Evolutionary conservation across 2,329 filamentous ascomycete genomes (phyloP).

Genomic region (Fusarium tricinctum): DNA sequence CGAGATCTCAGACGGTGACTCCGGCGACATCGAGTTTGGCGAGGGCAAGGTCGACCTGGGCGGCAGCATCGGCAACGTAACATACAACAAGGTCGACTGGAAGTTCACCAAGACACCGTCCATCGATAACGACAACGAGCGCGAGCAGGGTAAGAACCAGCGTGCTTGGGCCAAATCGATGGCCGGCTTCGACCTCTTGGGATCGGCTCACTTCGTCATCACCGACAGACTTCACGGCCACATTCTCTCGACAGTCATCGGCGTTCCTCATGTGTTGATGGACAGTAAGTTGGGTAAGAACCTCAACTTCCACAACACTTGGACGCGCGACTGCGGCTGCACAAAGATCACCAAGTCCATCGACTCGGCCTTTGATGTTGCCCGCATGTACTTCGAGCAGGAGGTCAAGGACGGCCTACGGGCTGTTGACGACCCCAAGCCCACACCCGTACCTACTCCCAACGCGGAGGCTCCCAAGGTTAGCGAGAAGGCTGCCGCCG

Average conservation of each 20-base stretch:
- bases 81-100: slow-evolving; percentile 49
- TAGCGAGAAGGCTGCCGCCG: background rate
- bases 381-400: slow-evolving; percentile 41
- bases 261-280: slow-evolving; percentile 49
- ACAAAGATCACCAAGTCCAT: slow-evolving; percentile 47
- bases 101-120: slow-evolving; percentile 47
- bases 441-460: slow-evolving; percentile 19
- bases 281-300: slow-evolving; percentile 51
- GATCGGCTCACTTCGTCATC: slow-evolving; percentile 48
- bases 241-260: slow-evolving; percentile 48
- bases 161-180: slow-evolving; percentile 49
- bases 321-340: slow-evolving; percentile 47
- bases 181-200: slow-evolving; percentile 46
- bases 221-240: slow-evolving; percentile 49
- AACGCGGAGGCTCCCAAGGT: slow-evolving; percentile 11
- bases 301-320: slow-evolving; percentile 51
- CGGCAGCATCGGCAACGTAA: slow-evolving; percentile 44
- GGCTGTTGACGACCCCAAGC: slow-evolving; percentile 15
- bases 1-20: slow-evolving; percentile 45
- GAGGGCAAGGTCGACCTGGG: slow-evolving; percentile 45
- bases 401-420: slow-evolving; percentile 31
- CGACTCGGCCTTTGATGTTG: slow-evolving; percentile 43
- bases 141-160: slow-evolving; percentile 47
- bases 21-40: slow-evolving; percentile 41
- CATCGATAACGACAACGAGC: slow-evolving; percentile 37